phyloP scores from a whole-genome alignment of 2,329 filamentous ascomycete genomes.

The Coleophoma crateriformis region DNA sequence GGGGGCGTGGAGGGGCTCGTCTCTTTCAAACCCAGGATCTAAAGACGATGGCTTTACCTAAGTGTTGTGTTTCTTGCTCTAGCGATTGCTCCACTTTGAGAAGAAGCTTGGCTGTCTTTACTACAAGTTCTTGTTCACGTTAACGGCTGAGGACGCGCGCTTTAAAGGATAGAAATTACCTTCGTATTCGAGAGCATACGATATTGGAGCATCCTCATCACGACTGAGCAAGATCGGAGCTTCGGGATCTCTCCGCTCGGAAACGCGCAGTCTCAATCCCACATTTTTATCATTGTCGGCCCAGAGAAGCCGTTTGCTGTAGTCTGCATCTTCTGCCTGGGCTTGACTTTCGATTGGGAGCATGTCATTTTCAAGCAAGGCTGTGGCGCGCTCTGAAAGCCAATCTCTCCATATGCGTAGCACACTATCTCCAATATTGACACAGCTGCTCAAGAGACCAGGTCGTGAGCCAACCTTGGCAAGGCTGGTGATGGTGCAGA shows the following conservation, averaged over 20 bases:
- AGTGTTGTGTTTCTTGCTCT: conserved; percentile 50
- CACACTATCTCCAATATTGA: conserved; percentile 62
- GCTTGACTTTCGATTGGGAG: conserved; percentile 2
- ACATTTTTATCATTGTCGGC: conserved; percentile 56
- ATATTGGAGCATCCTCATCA: conserved; percentile 55
- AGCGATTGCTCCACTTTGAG: conserved; percentile 61
- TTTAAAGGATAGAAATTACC: conserved; percentile 39
- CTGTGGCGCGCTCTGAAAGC: conserved; percentile 40
- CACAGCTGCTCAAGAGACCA: conserved; percentile 58
- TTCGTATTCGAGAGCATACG: conserved; percentile 67
- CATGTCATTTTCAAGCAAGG: background rate
- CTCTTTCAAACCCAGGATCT: conserved; percentile 32
- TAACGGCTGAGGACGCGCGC: too few relatives aligned
- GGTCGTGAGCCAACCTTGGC: conserved; percentile 58
- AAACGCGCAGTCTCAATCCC: conserved; percentile 63
- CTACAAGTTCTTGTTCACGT: conserved; percentile 52
- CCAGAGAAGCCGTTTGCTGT: conserved; percentile 56
- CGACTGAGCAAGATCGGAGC: conserved; percentile 41
- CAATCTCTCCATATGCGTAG: conserved; percentile 69
- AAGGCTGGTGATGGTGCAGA: conserved; percentile 63
- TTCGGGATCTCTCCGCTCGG: conserved; percentile 39
- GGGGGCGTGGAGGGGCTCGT: too few relatives aligned
- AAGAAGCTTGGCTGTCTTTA: conserved; percentile 58
- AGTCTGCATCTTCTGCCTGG: conserved; percentile 12
- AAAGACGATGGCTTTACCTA: conserved; percentile 64